phyloP scores from a whole-genome alignment of 2,329 filamentous ascomycete genomes.

The Fusarium tjaetaba region DNA sequence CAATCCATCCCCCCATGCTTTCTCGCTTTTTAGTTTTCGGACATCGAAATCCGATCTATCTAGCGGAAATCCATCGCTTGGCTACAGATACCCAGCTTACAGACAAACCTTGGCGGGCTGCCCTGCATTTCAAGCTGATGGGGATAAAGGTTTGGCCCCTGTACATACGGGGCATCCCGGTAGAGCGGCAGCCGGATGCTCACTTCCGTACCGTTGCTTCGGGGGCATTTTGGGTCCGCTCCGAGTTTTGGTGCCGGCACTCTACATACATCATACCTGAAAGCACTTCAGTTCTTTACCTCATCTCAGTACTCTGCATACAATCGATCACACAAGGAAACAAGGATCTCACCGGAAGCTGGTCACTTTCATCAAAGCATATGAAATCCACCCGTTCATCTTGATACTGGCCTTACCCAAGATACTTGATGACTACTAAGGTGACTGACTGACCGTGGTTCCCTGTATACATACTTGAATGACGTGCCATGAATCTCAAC shows the following conservation, averaged over 20 bases:
- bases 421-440: too few species aligned
- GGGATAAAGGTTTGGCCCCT: constrained; percentile 9
- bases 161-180: constrained; percentile 31
- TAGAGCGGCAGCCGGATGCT: constrained; percentile 22
- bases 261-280: neutral
- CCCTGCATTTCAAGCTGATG: constrained; percentile 14
- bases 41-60: neutral
- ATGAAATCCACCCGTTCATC: neutral
- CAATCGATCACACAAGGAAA: neutral
- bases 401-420: neutral
- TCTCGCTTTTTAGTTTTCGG: neutral
- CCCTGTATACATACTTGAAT: neutral
- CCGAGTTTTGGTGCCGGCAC: constrained; percentile 12
- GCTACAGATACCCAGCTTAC: constrained; percentile 7
- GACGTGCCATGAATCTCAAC: constrained; percentile 4
- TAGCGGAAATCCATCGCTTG: neutral
- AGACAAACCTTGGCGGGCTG: constrained; percentile 19
- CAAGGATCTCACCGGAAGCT: neutral
- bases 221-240: constrained; percentile 17
- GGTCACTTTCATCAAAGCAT: neutral
- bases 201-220: constrained; percentile 29
- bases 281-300: neutral
- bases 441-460: neutral
- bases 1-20: neutral
- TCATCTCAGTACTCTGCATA: constrained; percentile 9